phyloP scores from a whole-genome alignment of 179 eudicot species.

The Silene vulgaris region DNA sequence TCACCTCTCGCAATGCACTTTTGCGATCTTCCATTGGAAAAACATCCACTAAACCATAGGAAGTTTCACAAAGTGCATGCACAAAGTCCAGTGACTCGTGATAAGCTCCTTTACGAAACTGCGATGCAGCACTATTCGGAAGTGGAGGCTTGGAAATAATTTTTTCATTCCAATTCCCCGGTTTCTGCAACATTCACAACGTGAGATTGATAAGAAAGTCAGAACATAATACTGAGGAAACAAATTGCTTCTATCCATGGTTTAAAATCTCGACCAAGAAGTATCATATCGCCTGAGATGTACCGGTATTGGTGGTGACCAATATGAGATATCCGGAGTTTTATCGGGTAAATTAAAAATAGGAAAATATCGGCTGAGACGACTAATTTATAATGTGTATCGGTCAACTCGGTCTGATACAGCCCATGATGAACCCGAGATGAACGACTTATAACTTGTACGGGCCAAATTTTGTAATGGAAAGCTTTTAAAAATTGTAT shows the following conservation, averaged over 20 bases:
- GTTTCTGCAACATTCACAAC: constrained; percentile 44
- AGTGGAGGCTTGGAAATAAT: constrained; percentile 75
- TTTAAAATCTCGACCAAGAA: too few relatives aligned
- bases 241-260: neutral
- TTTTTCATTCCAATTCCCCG: constrained; percentile 51
- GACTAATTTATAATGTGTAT: too few relatives aligned
- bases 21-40: constrained; percentile 95
- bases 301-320: too few relatives aligned
- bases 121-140: constrained; percentile 59
- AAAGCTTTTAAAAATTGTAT: too few relatives aligned
- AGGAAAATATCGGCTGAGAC: too few relatives aligned
- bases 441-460: too few relatives aligned
- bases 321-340: too few relatives aligned
- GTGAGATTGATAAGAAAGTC: constrained; percentile 7
- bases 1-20: constrained; percentile 90
- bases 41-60: constrained; percentile 90
- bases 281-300: too few relatives aligned
- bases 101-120: constrained; percentile 88
- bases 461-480: too few relatives aligned
- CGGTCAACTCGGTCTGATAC: too few relatives aligned
- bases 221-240: neutral
- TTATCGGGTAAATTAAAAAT: too few relatives aligned
- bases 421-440: too few relatives aligned
- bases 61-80: constrained; percentile 83
- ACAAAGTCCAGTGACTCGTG: constrained; percentile 97